Evolutionary conservation across 805 yeast species (phyloP), one percentile per base, ranked within the genome.

Genomic region (Yarrowia sp.): DNA sequence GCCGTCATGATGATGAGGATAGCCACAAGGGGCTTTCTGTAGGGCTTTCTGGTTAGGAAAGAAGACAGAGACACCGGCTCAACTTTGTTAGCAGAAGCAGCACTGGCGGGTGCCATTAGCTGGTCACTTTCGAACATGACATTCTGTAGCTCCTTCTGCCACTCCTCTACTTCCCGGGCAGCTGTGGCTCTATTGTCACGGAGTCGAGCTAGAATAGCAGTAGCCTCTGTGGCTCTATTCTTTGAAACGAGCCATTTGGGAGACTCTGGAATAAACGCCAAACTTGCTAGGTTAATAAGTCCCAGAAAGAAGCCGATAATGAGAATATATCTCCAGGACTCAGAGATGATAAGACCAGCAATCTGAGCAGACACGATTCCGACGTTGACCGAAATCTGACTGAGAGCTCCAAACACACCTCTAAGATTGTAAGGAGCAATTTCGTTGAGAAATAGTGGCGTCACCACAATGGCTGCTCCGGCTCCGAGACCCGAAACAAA

Each of bases 401-500:
- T 89, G 89, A 90, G 86, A 17, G 96, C 83, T 0, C 99, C 99
- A 65, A 95, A 79, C 16, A 86, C 76, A 0, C 98, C 98, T 56
- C 88, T 83, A 67, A 82, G 76, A 4, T 78, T 78, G 1, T 80
- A 74, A 0, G 98, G 97, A 8, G 95, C 79, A 11, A 92, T 81
- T 75, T 92, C 96, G 72, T 86, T 88, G 70, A 95, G 84, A 69
- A 85, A 86, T 67, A 95, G 75, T 0, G 98, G 96, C 0, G 92
- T 88, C 17, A 89, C 85, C 3, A 95, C 98, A 66, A 95, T 82
- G 0, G 93, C 87, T 12, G 86, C 80, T 4, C 99, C 99, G 8
- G 97, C 96, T 1, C 89, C 96, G 1, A 91, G 56, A 0, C 99
- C 99, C 19, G 90, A 83, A 4, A 90, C 70, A 64, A 91, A 81